Percentiles rank a stretch among this genome's conserved stretches.
Conservation (phyloP, 495 filamentous ascomycete species). For the Hyaloscypha hepaticicola region DNA sequence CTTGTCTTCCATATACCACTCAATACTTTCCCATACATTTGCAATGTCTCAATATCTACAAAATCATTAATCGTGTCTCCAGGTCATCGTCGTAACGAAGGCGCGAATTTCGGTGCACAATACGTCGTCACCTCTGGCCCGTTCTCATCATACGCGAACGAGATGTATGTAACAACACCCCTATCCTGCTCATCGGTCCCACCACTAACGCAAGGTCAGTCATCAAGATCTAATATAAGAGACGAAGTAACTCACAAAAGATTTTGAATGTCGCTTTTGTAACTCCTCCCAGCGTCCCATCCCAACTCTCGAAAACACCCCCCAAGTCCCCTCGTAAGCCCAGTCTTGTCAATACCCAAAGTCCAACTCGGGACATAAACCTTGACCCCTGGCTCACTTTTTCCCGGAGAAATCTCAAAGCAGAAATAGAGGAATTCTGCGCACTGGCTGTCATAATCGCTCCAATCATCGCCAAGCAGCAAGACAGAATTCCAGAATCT, state of each 20-base stretch:
- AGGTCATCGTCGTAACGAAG: too few relatives aligned
- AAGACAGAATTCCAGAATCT: constrained; percentile 7
- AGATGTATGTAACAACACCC: constrained; percentile 2
- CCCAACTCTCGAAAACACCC: not conserved
- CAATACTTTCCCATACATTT: too few relatives aligned
- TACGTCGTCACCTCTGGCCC: constrained; percentile 7
- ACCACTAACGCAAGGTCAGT: too few relatives aligned
- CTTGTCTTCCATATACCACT: too few relatives aligned
- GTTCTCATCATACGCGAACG: constrained; percentile 8
- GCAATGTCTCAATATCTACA: too few relatives aligned
- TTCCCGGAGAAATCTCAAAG: constrained; percentile 5
- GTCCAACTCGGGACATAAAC: constrained; percentile 7
- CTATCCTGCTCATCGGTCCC: not conserved
- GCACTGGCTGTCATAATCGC: not conserved
- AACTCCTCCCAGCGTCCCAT: not conserved
- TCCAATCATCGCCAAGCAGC: not conserved
- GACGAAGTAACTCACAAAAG: too few relatives aligned
- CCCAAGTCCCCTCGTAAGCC: not conserved
- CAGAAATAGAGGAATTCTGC: too few relatives aligned
- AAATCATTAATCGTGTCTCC: too few relatives aligned
- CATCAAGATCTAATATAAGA: too few relatives aligned
- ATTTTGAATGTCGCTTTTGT: not conserved
- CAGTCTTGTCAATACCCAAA: not conserved
- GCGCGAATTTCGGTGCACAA: not conserved
- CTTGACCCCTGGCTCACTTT: not conserved